phyloP scores from a whole-genome alignment of 306 rosid genomes.

The Urtica urens region DNA sequence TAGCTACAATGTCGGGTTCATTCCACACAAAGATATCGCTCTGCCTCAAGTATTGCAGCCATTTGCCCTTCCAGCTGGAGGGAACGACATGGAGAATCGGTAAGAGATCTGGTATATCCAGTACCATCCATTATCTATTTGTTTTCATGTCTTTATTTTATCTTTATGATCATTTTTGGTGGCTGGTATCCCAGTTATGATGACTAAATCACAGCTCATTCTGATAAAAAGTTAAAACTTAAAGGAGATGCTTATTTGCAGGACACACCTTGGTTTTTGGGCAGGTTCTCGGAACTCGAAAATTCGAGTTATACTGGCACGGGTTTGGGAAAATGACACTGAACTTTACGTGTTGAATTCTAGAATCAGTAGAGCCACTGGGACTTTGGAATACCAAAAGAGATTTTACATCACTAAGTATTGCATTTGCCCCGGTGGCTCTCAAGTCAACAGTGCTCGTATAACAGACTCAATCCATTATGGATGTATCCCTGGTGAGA shows the following conservation, averaged over 20 bases:
- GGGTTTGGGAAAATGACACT: constrained; percentile 90
- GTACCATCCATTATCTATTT: not conserved
- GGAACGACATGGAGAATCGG: constrained; percentile 86
- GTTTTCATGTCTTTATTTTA: not conserved
- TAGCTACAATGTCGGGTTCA: constrained; percentile 89
- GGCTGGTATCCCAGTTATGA: no score
- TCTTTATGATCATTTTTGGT: no score
- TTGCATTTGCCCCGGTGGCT: constrained; percentile 98
- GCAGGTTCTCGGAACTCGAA: constrained; percentile 96
- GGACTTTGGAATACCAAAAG: constrained; percentile 74
- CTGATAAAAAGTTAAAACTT: no score
- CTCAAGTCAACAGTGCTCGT: constrained; percentile 98
- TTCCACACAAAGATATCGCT: constrained; percentile 95
- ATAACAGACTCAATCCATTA: constrained; percentile 87
- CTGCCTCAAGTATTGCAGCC: constrained; percentile 97
- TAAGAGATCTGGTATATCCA: constrained; percentile 14
- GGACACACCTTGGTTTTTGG: constrained; percentile 91
- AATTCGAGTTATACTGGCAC: constrained; percentile 91
- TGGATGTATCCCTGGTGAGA: constrained; percentile 94
- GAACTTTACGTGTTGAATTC: constrained; percentile 85
- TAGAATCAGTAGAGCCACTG: constrained; percentile 82
- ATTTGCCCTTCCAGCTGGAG: constrained; percentile 95
- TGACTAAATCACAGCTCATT: no score
- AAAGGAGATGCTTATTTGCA: constrained; percentile 27
- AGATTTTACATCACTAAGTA: constrained; percentile 73